phyloP scores from a whole-genome alignment of 1,284 basidiomycete genomes.

The Puccinia polysora region DNA sequence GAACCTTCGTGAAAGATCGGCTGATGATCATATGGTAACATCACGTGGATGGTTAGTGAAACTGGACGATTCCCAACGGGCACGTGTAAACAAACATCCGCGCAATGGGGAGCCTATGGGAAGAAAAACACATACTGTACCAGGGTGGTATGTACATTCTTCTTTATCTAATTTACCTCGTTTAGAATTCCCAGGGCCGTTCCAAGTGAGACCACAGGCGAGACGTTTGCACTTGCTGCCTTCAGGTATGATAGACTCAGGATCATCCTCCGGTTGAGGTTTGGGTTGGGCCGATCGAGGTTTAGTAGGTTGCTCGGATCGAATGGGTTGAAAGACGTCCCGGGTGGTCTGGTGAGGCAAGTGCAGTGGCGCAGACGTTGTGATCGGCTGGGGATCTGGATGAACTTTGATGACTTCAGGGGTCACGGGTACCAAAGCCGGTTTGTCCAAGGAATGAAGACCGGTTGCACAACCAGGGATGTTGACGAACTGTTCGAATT shows the following conservation, averaged over 20 bases:
- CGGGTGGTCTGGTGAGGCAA: constrained; percentile 52
- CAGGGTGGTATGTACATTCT: constrained; percentile 77
- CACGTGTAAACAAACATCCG: no score
- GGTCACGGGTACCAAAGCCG: neutral
- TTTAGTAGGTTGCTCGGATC: constrained; percentile 49
- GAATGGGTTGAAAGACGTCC: constrained; percentile 45
- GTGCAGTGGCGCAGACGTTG: constrained; percentile 47
- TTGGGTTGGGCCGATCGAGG: constrained; percentile 45
- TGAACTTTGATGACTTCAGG: constrained; percentile 42
- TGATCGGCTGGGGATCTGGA: no score
- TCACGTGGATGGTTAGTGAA: no score
- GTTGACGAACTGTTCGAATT: constrained; percentile 87
- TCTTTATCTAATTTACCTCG: constrained; percentile 66
- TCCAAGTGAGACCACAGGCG: constrained; percentile 66
- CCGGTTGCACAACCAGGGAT: constrained; percentile 60
- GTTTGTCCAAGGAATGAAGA: constrained; percentile 25
- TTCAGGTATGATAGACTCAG: constrained; percentile 63
- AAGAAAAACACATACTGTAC: constrained; percentile 60
- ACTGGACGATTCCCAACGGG: no score
- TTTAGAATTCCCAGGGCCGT: constrained; percentile 68
- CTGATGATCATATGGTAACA: no score
- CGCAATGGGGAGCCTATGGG: no score
- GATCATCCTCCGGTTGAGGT: constrained; percentile 66
- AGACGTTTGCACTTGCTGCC: constrained; percentile 66
- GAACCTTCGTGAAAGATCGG: constrained; percentile 41